Evolutionary conservation across 306 rosid species (phyloP).

Genomic region (Quercus gilva): DNA sequence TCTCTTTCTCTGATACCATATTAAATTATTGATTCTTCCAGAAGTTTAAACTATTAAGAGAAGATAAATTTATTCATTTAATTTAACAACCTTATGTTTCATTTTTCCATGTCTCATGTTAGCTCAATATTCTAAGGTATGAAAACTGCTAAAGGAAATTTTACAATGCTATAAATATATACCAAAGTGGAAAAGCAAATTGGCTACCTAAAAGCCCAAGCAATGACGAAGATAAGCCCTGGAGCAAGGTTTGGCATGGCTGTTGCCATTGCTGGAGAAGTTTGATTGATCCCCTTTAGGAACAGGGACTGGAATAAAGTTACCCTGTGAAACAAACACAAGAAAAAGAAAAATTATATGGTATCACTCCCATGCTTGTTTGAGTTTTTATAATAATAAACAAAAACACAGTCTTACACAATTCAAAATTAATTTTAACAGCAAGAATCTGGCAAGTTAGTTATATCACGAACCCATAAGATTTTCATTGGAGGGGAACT

Average conservation of each 20-base stretch:
- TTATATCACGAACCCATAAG: too few species aligned
- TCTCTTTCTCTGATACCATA: too few species aligned
- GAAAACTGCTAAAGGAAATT: not conserved
- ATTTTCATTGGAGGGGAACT: too few species aligned
- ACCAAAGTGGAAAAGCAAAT: not conserved
- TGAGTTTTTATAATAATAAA: not conserved
- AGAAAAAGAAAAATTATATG: not conserved
- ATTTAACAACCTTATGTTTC: too few species aligned
- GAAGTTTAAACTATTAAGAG: too few species aligned
- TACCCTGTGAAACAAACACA: slow-evolving; percentile 48
- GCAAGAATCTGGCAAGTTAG: too few species aligned
- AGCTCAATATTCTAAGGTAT: not conserved
- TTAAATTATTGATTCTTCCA: too few species aligned
- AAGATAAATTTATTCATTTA: too few species aligned
- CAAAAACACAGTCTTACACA: not conserved
- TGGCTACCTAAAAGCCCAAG: slow-evolving; percentile 70
- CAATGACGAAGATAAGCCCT: slow-evolving; percentile 73
- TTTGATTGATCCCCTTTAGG: slow-evolving; percentile 66
- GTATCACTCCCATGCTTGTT: not conserved
- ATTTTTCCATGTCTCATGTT: too few species aligned
- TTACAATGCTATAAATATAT: not conserved
- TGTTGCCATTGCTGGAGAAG: slow-evolving; percentile 89
- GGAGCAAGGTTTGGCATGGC: slow-evolving; percentile 97
- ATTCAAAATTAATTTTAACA: too few species aligned
- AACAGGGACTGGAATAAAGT: slow-evolving; percentile 60